These are phyloP conservation scores for Coemansia sp. DNA, from an alignment of 192 early-diverging fungal species.

Conservation along the genomic window DNA sequence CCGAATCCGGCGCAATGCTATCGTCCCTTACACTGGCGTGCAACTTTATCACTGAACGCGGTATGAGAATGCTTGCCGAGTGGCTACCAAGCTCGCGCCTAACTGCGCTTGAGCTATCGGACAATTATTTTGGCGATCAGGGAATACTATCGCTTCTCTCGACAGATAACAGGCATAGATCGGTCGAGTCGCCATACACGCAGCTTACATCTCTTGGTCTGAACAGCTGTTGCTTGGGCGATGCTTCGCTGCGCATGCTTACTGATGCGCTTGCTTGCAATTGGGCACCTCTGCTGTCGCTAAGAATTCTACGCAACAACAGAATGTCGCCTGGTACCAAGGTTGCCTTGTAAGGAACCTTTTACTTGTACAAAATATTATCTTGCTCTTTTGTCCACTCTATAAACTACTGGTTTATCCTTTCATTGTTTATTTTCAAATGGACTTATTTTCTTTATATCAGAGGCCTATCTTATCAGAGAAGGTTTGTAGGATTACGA, in stretches of 20 bases:
- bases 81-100: constrained; percentile 42
- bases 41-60: constrained; percentile 52
- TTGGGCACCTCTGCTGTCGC: constrained; percentile 42
- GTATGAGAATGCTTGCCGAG: constrained; percentile 31
- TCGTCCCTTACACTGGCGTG: constrained; percentile 44
- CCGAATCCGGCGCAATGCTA: constrained; percentile 24
- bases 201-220: constrained; percentile 33
- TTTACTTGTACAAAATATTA: constrained; percentile 16
- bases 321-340: constrained; percentile 40
- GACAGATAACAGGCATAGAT: background rate
- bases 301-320: constrained; percentile 48
- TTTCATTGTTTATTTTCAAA: no score
- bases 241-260: constrained; percentile 40
- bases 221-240: constrained; percentile 51
- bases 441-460: no score
- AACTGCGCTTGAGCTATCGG: constrained; percentile 33
- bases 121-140: constrained; percentile 54
- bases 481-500: no score
- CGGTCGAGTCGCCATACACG: constrained; percentile 5
- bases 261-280: constrained; percentile 25
- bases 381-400: background rate
- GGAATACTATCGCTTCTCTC: constrained; percentile 33
- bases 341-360: constrained; percentile 11
- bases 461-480: no score
- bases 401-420: no score